Evolutionary conservation across 148 eudicot species (phyloP).

Genomic region (Rhododendron kiyosumense): DNA sequence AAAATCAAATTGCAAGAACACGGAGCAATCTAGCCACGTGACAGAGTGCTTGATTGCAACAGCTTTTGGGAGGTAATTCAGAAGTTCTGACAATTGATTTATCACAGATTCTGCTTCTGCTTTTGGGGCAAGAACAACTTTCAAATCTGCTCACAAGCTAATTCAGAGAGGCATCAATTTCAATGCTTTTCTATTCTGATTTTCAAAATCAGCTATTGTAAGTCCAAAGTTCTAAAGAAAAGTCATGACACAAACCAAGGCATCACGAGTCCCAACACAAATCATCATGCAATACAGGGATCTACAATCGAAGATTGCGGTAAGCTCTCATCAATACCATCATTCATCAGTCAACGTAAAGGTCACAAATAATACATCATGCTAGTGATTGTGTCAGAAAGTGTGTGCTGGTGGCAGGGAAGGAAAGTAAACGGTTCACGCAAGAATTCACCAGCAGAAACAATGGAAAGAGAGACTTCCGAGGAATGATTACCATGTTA

Average conservation of each 20-base stretch:
- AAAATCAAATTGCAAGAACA: not conserved
- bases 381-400: not conserved
- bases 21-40: not conserved
- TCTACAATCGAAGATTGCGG: not conserved
- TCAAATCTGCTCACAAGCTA: not conserved
- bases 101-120: not conserved
- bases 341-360: not conserved
- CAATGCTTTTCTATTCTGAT: not conserved
- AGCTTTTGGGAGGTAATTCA: not conserved
- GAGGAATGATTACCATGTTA: slow-evolving; percentile 49
- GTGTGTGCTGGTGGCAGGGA: not conserved
- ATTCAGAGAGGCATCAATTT: not conserved
- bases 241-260: not conserved
- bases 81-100: not conserved
- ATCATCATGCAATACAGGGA: not conserved
- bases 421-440: not conserved
- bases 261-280: not conserved
- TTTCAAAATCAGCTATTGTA: not conserved
- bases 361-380: not conserved
- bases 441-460: not conserved
- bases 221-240: not conserved
- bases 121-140: not conserved
- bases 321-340: not conserved
- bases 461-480: not conserved
- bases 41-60: not conserved